Base-by-base conservation (phyloP, 176 grass and related monocot species). In the Triticum timopheevii region DNA sequence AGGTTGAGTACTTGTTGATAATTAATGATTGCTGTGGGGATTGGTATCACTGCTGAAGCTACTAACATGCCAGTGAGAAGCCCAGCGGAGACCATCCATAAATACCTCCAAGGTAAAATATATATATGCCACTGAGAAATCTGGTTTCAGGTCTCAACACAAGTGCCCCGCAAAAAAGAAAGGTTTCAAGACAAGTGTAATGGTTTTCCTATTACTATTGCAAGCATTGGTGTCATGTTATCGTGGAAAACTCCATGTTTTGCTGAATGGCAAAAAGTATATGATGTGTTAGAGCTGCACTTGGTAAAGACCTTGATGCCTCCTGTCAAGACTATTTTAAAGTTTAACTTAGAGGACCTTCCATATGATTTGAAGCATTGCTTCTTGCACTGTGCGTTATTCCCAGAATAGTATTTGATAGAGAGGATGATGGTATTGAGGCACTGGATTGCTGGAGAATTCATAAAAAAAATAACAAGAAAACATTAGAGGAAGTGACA, bases 401-500 rank as follows among this genome's bases (percentile, higher is more conserved):
- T 61, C 20, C 58, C 58, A n/a, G 58, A n/a, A n/a, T 19, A 61
- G 20, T 61, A 8, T 16, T n/a, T 22, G 3, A 61, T 61, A 61
- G n/a, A 61, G 58, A 61, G 58, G 8, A 61, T 19, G 58, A 61
- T 19, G n/a, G 6, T 61, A 61, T 8, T 61, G 58, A 61, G 58
- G 58, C 58, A 61, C 2, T 61, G 58, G 58, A 23, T 61, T 61
- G 19, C 58, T 61, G 19, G 7, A n/a, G 58, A 19, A 61, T 89
- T 94, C 34, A 35, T 94, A 19, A 76, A 50, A 79, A 85, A 67
- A 81, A 19, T 0, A 24, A 23, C 2, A 27, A 65, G n/a, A 78
- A 73, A 50, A 83, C 85, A 30, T 59, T 90, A n/a, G n/a, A n/a
- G 52, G 25, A 88, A 63, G 86, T 86, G 25, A 88, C 88, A 5